A percentile compares a stretch with the other conserved stretches of the same genome.
Conservation (phyloP, 2,329 filamentous ascomycete species). For the Talaromyces sp. region DNA sequence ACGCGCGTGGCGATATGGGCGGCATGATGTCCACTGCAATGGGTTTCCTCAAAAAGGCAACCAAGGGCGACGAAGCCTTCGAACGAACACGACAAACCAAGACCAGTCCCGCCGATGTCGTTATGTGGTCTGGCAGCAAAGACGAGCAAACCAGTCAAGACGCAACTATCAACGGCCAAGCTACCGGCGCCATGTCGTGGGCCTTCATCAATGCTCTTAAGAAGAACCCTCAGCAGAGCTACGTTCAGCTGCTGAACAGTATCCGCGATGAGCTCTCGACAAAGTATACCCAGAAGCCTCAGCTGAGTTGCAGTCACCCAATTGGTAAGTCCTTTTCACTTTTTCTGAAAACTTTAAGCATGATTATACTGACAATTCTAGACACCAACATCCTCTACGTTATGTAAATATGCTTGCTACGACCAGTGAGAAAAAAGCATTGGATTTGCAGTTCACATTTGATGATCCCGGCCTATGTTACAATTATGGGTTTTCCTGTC, state of each 20-base stretch:
- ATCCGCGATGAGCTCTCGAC: conserved; percentile 82
- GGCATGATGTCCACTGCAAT: conserved; percentile 77
- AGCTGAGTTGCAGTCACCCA: conserved; percentile 93
- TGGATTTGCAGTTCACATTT: not conserved
- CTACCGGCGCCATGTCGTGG: conserved; percentile 97
- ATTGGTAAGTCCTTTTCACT: conserved; percentile 63
- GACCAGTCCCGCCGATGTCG: conserved; percentile 88
- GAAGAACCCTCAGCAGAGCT: conserved; percentile 92
- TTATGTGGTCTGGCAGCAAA: conserved; percentile 98
- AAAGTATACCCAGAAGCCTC: conserved; percentile 91
- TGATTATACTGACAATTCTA: conserved; percentile 22
- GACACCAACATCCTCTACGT: conserved; percentile 63
- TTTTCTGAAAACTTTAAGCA: no score
- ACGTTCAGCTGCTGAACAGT: conserved; percentile 90
- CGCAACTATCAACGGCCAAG: conserved; percentile 78
- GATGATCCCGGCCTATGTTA: not conserved
- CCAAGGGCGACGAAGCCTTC: conserved; percentile 70
- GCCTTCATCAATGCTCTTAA: conserved; percentile 88
- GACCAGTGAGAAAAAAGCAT: not conserved
- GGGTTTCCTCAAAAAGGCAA: conserved; percentile 81
- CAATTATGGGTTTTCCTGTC: not conserved
- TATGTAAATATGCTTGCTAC: conserved; percentile 45
- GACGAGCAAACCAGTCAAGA: conserved; percentile 94
- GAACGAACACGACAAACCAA: conserved; percentile 80
- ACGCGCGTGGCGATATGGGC: conserved; percentile 76